Evolutionary conservation across 2,329 filamentous ascomycete species (phyloP).

Genomic region (Botrytis fragariae): DNA sequence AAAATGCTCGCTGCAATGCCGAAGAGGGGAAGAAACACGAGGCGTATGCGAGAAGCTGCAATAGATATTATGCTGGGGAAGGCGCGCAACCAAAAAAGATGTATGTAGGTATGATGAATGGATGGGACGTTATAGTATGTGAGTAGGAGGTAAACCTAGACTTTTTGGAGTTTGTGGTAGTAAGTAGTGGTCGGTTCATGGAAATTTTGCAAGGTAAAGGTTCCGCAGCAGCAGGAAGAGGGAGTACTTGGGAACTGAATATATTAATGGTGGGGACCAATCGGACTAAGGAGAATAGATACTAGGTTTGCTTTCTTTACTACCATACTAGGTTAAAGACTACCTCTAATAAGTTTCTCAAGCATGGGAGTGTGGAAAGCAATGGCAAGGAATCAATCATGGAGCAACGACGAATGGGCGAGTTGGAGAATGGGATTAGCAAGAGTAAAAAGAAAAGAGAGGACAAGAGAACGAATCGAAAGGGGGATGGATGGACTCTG

Average conservation of each 20-base stretch:
- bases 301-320: conserved; percentile 7
- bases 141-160: conserved; percentile 2
- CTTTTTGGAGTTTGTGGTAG: conserved; percentile 8
- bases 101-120: conserved; percentile 9
- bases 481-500: background rate
- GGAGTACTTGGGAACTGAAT: conserved; percentile 13
- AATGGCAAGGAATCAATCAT: background rate
- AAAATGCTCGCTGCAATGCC: conserved; percentile 13
- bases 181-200: background rate
- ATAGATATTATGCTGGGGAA: conserved; percentile 17
- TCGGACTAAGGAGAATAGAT: conserved; percentile 12
- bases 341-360: background rate
- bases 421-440: conserved; percentile 5
- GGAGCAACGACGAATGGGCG: background rate
- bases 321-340: conserved; percentile 2
- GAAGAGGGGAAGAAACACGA: conserved; percentile 15
- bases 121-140: conserved; percentile 10
- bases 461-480: background rate
- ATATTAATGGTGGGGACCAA: conserved; percentile 14
- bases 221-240: conserved; percentile 18
- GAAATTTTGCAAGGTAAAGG: conserved; percentile 13
- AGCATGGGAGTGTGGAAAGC: conserved; percentile 1
- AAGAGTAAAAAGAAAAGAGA: background rate
- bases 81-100: conserved; percentile 10
- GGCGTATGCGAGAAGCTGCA: conserved; percentile 16